Percentiles rank a stretch among this genome's conserved stretches.
Evolutionary conservation across 805 yeast genomes (phyloP).

Genomic region (Suhomyces tanzawaensis): DNA sequence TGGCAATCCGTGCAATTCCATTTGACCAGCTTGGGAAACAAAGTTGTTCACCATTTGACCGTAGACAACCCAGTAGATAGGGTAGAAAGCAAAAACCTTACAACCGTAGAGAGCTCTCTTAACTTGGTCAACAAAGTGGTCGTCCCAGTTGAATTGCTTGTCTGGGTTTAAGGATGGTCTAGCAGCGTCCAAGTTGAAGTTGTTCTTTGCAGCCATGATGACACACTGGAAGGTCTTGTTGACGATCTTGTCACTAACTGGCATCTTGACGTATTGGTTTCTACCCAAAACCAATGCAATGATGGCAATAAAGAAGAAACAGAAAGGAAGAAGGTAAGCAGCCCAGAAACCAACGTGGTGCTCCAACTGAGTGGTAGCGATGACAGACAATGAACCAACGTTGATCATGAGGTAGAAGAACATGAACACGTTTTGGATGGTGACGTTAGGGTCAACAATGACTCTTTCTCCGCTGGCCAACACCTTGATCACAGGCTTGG

Average conservation of each 20-base stretch:
- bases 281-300: slow-evolving; percentile 51
- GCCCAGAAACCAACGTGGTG: slow-evolving; percentile 66
- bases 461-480: slow-evolving; percentile 39
- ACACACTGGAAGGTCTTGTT: slow-evolving; percentile 47
- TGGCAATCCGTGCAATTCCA: slow-evolving; percentile 74
- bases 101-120: slow-evolving; percentile 63
- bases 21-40: slow-evolving; percentile 68
- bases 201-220: slow-evolving; percentile 44
- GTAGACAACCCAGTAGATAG: slow-evolving; percentile 71
- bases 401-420: slow-evolving; percentile 73
- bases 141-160: slow-evolving; percentile 54
- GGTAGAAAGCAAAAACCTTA: slow-evolving; percentile 66
- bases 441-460: slow-evolving; percentile 57
- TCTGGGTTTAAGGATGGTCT: slow-evolving; percentile 55
- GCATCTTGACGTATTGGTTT: slow-evolving; percentile 52
- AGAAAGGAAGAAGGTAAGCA: slow-evolving; percentile 70
- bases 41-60: slow-evolving; percentile 70
- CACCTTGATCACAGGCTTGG: slow-evolving; percentile 33
- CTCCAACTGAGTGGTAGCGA: slow-evolving; percentile 75
- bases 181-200: slow-evolving; percentile 50
- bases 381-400: slow-evolving; percentile 67
- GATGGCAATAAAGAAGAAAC: slow-evolving; percentile 52
- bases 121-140: slow-evolving; percentile 71
- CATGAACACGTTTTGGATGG: slow-evolving; percentile 72
- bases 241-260: slow-evolving; percentile 60